Base-by-base conservation (phyloP, 1,139 yeast species). In the Scheffersomyces illinoinensis region DNA sequence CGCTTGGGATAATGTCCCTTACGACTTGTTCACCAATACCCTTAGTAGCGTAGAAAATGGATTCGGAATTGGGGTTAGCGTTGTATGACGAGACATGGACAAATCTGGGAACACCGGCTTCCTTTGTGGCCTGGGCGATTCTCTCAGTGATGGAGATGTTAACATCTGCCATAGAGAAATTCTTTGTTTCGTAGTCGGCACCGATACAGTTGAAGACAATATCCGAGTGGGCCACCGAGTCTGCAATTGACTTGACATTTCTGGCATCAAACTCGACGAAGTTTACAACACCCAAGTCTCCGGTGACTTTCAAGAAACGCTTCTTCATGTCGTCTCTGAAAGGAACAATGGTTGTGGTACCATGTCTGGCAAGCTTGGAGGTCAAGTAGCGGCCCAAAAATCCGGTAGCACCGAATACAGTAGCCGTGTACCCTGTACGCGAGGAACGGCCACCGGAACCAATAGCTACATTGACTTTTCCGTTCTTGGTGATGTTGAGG, bases 391-490 rank as follows among this genome's bases (percentile, higher is more conserved):
- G 85, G 50, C 97, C 97, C 61, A 91, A 78, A 73, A 89, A 88
- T 1, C 97, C 97, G 56, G 87, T 77, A 47, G 91, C 93, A 14
- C 97, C 97, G 69, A 91, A 91, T 3, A 91, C 95, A 6, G 97
- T 91, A 39, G 95, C 97, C 6, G 95, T 90, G 76, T 87, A 90
- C 2, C 97, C 97, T n/a, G 95, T 88, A 78, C 96, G 84, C 49
- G 97, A 91, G 10, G 96, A 89, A 63, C 92, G 84, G 51, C 97
- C 97, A 53, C 96, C 96, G 55, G 86, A 77, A 61, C 97, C 97
- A 50, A 82, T 81, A 23, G 90, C 75, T 57, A 89, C 73, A 66
- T 87, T 82, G 52, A 92, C 88, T 71, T 91, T 90, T 49, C 97
- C 97, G 58, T 83, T 80, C 65, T 87, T 82, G 61, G 96, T 89